Percentiles rank a stretch among this genome's conserved stretches.
These are phyloP conservation scores for Tilletia indica DNA, from an alignment of 1,284 basidiomycete genomes.

Conservation along the genomic window DNA sequence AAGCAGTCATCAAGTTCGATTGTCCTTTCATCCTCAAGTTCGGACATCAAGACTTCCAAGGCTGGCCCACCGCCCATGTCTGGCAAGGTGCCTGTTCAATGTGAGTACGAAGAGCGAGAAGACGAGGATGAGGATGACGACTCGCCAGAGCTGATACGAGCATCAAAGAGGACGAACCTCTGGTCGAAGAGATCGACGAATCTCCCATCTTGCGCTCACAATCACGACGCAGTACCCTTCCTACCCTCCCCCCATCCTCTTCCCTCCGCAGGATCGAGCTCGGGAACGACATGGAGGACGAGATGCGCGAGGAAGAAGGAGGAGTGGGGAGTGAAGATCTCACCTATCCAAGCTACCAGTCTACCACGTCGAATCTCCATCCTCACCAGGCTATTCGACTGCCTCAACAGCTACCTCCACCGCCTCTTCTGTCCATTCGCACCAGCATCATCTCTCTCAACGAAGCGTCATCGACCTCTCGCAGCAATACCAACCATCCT, in stretches of 20 bases:
- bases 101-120: conserved; percentile 4
- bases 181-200: conserved; percentile 6
- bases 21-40: no score
- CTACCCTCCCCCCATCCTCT: not conserved
- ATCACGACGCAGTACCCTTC: not conserved
- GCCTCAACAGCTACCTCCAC: not conserved
- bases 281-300: not conserved
- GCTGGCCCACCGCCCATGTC: no score
- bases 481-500: no score
- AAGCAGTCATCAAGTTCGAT: no score
- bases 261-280: conserved; percentile 3
- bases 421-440: not conserved
- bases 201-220: not conserved
- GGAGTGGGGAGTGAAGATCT: not conserved
- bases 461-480: not conserved
- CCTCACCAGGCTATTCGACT: not conserved
- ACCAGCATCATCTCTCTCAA: not conserved
- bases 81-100: no score
- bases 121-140: conserved; percentile 8
- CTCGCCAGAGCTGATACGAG: not conserved
- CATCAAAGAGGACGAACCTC: not conserved
- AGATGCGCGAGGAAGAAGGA: not conserved
- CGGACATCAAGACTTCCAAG: no score
- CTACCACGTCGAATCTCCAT: not conserved
- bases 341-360: conserved; percentile 3